Percentiles rank a stretch among this genome's conserved stretches.
These are phyloP conservation scores for Xylaria sp. DNA, from an alignment of 2,329 filamentous ascomycete genomes.

Conservation along the genomic window DNA sequence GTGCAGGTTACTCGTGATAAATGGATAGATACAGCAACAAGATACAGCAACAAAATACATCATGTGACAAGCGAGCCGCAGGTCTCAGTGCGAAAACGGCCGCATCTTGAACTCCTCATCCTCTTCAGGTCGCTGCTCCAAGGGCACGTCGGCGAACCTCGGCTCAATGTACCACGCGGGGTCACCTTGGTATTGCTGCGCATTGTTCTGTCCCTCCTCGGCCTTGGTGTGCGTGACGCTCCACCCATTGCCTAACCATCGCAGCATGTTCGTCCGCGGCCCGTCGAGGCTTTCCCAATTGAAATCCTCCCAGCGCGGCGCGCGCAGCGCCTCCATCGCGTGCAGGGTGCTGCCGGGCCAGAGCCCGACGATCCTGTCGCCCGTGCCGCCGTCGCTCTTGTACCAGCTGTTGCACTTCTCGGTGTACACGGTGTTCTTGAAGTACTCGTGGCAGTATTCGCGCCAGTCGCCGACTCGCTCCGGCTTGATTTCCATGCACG, in stretches of 20 bases:
- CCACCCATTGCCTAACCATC: constrained; percentile 51
- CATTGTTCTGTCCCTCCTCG: constrained; percentile 23
- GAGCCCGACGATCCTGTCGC: constrained; percentile 48
- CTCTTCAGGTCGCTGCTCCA: constrained; percentile 36
- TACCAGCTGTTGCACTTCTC: constrained; percentile 61
- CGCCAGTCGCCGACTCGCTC: constrained; percentile 54
- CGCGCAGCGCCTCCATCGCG: constrained; percentile 48
- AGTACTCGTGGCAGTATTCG: constrained; percentile 53
- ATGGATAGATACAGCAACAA: too few species aligned
- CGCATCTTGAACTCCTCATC: constrained; percentile 37
- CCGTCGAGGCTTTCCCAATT: constrained; percentile 43
- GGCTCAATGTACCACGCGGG: constrained; percentile 43
- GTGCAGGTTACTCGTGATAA: too few species aligned
- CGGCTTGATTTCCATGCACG: constrained; percentile 50
- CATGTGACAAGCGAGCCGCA: background rate
- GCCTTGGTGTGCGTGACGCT: constrained; percentile 46
- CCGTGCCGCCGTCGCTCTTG: constrained; percentile 49
- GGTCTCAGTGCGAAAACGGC: constrained; percentile 41
- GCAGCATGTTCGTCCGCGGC: constrained; percentile 40
- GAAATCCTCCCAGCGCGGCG: constrained; percentile 55
- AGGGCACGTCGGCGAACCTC: constrained; percentile 35
- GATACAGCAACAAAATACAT: too few species aligned
- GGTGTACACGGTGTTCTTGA: constrained; percentile 54
- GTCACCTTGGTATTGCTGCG: constrained; percentile 35
- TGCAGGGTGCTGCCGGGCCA: constrained; percentile 55